Evolutionary conservation across 2,329 filamentous ascomycete species (phyloP).

Genomic region (Fusarium neocosmosporiellum): DNA sequence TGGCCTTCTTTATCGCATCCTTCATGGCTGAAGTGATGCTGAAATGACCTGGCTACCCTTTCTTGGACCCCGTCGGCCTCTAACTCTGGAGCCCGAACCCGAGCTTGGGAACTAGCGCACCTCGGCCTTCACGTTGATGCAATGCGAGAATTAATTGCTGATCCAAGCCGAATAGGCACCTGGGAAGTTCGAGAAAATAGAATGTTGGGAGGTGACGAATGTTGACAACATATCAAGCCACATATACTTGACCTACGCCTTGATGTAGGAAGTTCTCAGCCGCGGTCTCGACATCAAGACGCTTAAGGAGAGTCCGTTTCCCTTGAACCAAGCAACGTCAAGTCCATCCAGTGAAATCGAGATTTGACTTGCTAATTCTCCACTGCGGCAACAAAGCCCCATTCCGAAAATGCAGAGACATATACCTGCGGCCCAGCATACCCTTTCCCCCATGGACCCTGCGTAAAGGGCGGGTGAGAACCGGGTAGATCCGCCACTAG

Average conservation of each 20-base stretch:
- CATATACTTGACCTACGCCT: not conserved
- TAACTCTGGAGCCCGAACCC: not conserved
- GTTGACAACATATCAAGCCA: not conserved
- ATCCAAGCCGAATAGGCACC: not conserved
- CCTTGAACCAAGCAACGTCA: not conserved
- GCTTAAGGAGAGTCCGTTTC: not conserved
- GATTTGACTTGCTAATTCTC: not conserved
- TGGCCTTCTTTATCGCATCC: not conserved
- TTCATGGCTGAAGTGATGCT: not conserved
- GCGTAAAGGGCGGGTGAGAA: not conserved
- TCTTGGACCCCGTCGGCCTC: not conserved
- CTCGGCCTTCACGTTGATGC: not conserved
- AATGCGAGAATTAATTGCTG: not conserved
- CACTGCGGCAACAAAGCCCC: not conserved
- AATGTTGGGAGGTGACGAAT: not conserved
- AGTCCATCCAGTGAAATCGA: not conserved
- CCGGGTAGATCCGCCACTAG: not conserved
- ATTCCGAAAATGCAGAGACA: not conserved
- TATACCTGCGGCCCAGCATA: not conserved
- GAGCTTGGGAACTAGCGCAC: not conserved
- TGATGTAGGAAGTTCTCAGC: not conserved
- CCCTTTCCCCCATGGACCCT: not conserved
- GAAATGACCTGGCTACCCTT: not conserved
- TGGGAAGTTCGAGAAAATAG: not conserved
- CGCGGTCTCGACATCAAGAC: not conserved